A percentile compares a stretch with the other conserved stretches of the same genome.
phyloP scores from a whole-genome alignment of 495 filamentous ascomycete genomes.

The Penicillium chermesinum region DNA sequence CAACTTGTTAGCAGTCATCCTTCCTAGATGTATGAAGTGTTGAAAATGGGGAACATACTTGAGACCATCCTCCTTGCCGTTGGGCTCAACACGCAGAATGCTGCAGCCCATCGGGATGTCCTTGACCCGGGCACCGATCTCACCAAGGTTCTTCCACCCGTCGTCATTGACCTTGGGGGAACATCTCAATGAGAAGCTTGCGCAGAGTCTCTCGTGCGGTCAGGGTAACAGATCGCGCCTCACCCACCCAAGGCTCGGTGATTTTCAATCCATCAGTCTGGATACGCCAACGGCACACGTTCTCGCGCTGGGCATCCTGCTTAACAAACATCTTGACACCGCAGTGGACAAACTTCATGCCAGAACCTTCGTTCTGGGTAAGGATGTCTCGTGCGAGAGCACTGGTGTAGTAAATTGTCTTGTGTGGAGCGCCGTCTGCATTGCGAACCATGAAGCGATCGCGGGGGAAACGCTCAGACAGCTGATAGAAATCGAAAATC shows the following conservation, averaged over 20 bases:
- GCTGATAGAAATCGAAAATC: constrained; percentile 76
- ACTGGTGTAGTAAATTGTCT: constrained; percentile 93
- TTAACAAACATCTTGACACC: constrained; percentile 98
- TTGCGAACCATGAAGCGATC: constrained; percentile 96
- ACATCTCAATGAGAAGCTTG: constrained; percentile 86
- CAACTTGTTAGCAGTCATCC: no score
- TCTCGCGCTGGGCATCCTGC: constrained; percentile 80
- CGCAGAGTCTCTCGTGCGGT: constrained; percentile 70
- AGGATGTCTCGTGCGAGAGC: constrained; percentile 80
- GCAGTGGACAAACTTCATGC: constrained; percentile 92
- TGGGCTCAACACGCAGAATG: constrained; percentile 75
- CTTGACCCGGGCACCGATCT: constrained; percentile 79
- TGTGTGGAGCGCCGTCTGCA: constrained; percentile 70
- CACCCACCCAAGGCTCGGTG: constrained; percentile 80
- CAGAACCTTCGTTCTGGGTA: constrained; percentile 72
- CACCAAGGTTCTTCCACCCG: constrained; percentile 70
- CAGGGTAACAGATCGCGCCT: constrained; percentile 66
- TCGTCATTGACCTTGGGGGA: constrained; percentile 69
- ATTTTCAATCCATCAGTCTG: constrained; percentile 90
- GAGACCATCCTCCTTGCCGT: constrained; percentile 63
- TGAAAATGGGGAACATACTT: constrained; percentile 31
- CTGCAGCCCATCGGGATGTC: constrained; percentile 87
- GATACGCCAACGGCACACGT: constrained; percentile 88
- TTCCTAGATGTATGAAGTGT: constrained; percentile 1
- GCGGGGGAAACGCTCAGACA: constrained; percentile 75